Evolutionary conservation across 2,329 filamentous ascomycete species (phyloP), one percentile per base, ranked within the genome.

Genomic region (Zymoseptoria ardabiliae): DNA sequence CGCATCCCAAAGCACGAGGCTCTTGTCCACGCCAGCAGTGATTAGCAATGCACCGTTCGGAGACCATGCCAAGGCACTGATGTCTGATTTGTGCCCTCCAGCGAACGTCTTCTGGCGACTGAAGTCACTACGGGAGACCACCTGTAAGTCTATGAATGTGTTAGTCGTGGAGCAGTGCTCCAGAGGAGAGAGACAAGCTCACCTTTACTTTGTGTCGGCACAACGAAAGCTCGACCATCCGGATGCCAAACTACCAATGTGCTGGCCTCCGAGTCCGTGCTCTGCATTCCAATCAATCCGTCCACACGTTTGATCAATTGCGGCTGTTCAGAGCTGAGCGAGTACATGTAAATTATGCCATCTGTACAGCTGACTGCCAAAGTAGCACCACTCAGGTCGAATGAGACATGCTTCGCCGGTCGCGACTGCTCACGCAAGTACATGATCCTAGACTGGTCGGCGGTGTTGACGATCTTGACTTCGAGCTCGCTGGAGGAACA

Each of bases 61-160:
- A 13, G 93, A 96, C 94, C 94, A 99, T 41, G 89, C 86, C 41
- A 95, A 76, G 2, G 92, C 89, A 0, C 91, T 96, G 60, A 99
- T 87, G 65, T 95, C 89, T 19, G 87, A 87, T 50, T 85, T 85
- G 70, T 97, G 94, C 0, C 88, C 91, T 28, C 86, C 85, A 7
- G 85, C 78, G 71, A 99, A 99, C 0, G 79, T 76, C 61, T 88
- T 84, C 73, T 97, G 91, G 66, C 88, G 87, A 71, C 91, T 89
- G 89, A 93, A 97, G 72, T 97, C 91, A 56, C 85, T 85, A 62
- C 86, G 86, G n/a, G 93, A 96, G 58, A 97, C 83, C 48, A 97
- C 84, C 69, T 95, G 88, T 25, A 96, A 85, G 71, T 96, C 88
- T 75, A 48, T 19, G 3, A 41, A 51, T 11, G 11, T 7, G 28